phyloP scores from a whole-genome alignment of 306 rosid genomes.

The Potentilla sterilis region DNA sequence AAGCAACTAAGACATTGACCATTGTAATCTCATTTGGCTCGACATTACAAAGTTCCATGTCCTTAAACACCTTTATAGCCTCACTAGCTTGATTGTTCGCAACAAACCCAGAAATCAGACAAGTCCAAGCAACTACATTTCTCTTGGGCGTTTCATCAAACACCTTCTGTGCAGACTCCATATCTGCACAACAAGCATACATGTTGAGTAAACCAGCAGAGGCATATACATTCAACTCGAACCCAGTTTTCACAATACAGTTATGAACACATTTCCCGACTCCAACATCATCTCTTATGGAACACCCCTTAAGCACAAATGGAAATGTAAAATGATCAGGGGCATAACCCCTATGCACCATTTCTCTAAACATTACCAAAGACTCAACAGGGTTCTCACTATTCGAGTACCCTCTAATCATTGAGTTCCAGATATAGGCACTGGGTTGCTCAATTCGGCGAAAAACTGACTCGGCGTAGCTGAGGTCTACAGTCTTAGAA shows the following conservation, averaged over 20 bases:
- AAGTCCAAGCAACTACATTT: constrained; percentile 83
- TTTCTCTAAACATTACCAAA: constrained; percentile 45
- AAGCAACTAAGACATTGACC: constrained; percentile 68
- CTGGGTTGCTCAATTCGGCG: constrained; percentile 45
- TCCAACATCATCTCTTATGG: constrained; percentile 18
- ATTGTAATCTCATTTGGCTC: constrained; percentile 71
- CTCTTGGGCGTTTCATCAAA: constrained; percentile 60
- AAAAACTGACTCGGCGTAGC: constrained; percentile 51
- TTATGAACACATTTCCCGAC: constrained; percentile 59
- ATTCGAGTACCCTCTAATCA: constrained; percentile 63
- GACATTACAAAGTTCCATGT: constrained; percentile 45
- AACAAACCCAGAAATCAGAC: constrained; percentile 64
- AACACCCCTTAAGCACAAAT: constrained; percentile 64
- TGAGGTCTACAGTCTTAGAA: constrained; percentile 49
- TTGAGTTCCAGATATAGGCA: constrained; percentile 71
- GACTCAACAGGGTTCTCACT: constrained; percentile 41
- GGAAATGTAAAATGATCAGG: constrained; percentile 78
- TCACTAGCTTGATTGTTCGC: constrained; percentile 26
- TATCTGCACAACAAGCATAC: constrained; percentile 48
- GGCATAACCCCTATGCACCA: constrained; percentile 50
- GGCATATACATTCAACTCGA: constrained; percentile 43
- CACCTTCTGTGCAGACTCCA: constrained; percentile 44
- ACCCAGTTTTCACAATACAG: constrained; percentile 60
- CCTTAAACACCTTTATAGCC: constrained; percentile 49
- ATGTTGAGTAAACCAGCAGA: constrained; percentile 59